Base-by-base conservation (phyloP, 768 basidiomycete species). In the Lactarius pseudohatsudake region DNA sequence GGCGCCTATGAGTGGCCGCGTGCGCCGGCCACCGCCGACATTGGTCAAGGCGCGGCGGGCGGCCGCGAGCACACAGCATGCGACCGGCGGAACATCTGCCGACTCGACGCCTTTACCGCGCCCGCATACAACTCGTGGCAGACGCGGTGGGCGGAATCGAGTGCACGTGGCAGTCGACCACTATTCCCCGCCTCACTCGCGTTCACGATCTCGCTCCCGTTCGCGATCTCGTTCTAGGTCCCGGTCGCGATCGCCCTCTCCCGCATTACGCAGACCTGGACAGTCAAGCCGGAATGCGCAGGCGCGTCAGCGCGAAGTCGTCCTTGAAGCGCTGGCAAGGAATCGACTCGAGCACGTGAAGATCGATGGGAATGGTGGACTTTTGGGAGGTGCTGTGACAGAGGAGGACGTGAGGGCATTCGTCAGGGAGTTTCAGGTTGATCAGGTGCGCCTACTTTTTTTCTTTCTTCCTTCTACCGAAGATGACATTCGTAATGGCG, bases 391-490 rank as follows among this genome's bases (percentile, higher is more conserved):
- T 59, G 79, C 79, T 18, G 83, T 89, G 58, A 77, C 78, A 64
- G 89, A 91, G 72, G 86, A 86, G 41, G 87, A 90, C 67, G 85
- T 95, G n/a, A 74, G 77, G 67, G 78, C 75, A 64, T 90, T 90
- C 71, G 88, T 94, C 73, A 80, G 82, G 43, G 84, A 81, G 58
- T 93, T 93, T 76, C 81, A 85, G 68, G 83, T 90, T 22, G 86
- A 92, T 57, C 82, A 85, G 82, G 91, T 91, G 77, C 73, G 87
- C 79, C 32, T 28, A 16, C 38, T n/a, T 50, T 2, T 16, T 67
- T 66, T 60, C 60, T 28, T 62, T 30, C 13, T 57, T 62, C 38
- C 15, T 63, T 71, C 62, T 62, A 40, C 22, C 26, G 26, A 53
- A 53, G 50, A 7, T 50, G 7, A 65, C 59, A 40, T 65, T 59